A percentile compares a stretch with the other conserved stretches of the same genome.
phyloP scores from a whole-genome alignment of 2,329 filamentous ascomycete species.

The Penicillium sp. region DNA sequence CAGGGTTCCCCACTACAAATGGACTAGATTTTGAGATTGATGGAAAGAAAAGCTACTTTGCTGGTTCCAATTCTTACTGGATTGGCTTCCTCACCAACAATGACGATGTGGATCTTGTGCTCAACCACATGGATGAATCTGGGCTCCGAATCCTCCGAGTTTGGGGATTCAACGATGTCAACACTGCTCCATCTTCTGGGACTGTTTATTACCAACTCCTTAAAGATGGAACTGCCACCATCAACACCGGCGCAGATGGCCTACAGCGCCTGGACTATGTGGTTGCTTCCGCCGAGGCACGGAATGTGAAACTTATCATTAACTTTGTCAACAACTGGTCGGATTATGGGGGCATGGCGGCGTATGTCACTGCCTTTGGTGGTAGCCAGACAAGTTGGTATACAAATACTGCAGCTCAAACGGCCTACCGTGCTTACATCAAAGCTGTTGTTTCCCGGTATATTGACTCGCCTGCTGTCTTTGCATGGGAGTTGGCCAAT shows the following conservation, averaged over 20 bases:
- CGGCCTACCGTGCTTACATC: constrained; percentile 63
- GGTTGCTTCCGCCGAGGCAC: constrained; percentile 57
- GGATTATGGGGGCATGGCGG: constrained; percentile 64
- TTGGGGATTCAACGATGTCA: constrained; percentile 56
- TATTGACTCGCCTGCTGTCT: constrained; percentile 57
- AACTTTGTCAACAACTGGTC: constrained; percentile 64
- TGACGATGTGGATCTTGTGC: constrained; percentile 48
- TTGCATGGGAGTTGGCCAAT: constrained; percentile 68
- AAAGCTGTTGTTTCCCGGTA: constrained; percentile 59
- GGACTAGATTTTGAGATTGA: constrained; percentile 40
- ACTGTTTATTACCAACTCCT: constrained; percentile 48
- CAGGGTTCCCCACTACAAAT: constrained; percentile 22
- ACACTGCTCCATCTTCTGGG: constrained; percentile 39
- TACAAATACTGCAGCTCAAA: constrained; percentile 52
- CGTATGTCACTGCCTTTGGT: constrained; percentile 57
- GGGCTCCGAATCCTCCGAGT: constrained; percentile 52
- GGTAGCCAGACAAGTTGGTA: constrained; percentile 57
- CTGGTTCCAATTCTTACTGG: constrained; percentile 55
- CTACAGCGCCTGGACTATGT: constrained; percentile 65
- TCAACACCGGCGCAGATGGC: constrained; percentile 63
- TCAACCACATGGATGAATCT: constrained; percentile 34
- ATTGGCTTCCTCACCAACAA: constrained; percentile 51
- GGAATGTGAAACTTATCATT: constrained; percentile 61
- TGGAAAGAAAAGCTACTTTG: constrained; percentile 44
- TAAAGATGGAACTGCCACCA: constrained; percentile 43